These are phyloP conservation scores for Bacterosira constricta DNA, from an alignment of 108 stramenopile genomes.

Conservation along the genomic window DNA sequence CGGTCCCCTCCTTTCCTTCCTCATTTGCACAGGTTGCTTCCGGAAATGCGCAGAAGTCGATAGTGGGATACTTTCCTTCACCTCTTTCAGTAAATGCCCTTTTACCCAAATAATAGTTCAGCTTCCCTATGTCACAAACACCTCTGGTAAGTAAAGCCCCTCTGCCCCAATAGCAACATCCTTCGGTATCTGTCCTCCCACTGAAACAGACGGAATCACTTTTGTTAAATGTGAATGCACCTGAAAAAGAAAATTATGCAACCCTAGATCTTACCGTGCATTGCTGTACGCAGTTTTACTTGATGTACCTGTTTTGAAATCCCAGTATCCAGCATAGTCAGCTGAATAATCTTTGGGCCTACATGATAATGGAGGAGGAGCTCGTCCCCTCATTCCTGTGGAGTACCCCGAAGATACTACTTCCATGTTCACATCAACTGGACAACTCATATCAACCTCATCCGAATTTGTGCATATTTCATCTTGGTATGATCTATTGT, in stretches of 20 bases:
- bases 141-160: constrained; percentile 42
- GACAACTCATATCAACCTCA: constrained; percentile 21
- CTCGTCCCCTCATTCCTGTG: background rate
- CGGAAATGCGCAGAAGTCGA: constrained; percentile 29
- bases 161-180: constrained; percentile 50
- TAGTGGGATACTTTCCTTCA: constrained; percentile 22
- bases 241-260: background rate
- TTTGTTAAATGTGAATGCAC: background rate
- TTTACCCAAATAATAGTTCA: constrained; percentile 36
- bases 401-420: constrained; percentile 18
- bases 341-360: constrained; percentile 13
- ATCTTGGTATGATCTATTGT: constrained; percentile 19
- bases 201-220: background rate
- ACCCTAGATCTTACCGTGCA: background rate
- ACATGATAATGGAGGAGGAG: constrained; percentile 25
- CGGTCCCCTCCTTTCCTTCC: background rate
- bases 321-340: constrained; percentile 46
- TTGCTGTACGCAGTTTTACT: constrained; percentile 8
- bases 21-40: constrained; percentile 26
- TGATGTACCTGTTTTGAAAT: constrained; percentile 13
- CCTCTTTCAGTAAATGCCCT: constrained; percentile 20
- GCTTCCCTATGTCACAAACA: constrained; percentile 35
- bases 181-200: constrained; percentile 40
- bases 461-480: constrained; percentile 22
- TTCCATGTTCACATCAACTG: constrained; percentile 29